Evolutionary conservation across 2,329 filamentous ascomycete species (phyloP).

Genomic region (Geoglossum cookeanum): DNA sequence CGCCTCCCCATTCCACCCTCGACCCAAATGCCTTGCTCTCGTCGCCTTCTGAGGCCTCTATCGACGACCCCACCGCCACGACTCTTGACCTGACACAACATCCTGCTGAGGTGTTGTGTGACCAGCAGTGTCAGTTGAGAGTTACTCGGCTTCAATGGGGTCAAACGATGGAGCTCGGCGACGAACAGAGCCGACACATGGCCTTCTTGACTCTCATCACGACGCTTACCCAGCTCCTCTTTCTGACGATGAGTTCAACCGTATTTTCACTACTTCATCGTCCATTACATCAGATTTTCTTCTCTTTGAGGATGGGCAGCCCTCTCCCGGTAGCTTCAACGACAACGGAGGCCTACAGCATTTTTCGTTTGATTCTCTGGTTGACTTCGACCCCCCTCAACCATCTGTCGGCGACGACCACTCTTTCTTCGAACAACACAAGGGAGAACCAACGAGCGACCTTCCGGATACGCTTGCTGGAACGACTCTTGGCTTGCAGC

Average conservation of each 20-base stretch:
- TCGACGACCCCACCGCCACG: slow-evolving; percentile 2
- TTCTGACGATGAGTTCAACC: slow-evolving; percentile 47
- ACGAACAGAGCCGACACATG: slow-evolving; percentile 7
- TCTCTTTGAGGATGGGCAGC: slow-evolving; percentile 57
- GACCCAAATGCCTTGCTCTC: slow-evolving; percentile 4
- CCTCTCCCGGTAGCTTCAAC: slow-evolving; percentile 47
- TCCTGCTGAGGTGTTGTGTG: slow-evolving; percentile 99
- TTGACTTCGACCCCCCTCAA: slow-evolving; percentile 33
- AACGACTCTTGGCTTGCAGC: slow-evolving; percentile 49
- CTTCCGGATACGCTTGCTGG: slow-evolving; percentile 18
- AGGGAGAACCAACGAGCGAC: slow-evolving; percentile 17
- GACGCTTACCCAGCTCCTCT: slow-evolving; percentile 43
- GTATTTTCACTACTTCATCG: slow-evolving; percentile 40
- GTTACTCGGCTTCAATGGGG: slow-evolving; percentile 26
- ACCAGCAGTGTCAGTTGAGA: slow-evolving; percentile 99
- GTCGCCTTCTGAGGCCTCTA: slow-evolving; percentile 1
- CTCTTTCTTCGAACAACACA: slow-evolving; percentile 13
- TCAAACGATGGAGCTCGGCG: not conserved
- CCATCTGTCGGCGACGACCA: slow-evolving; percentile 35
- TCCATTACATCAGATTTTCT: slow-evolving; percentile 54
- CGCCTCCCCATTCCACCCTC: slow-evolving; percentile 3
- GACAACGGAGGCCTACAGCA: slow-evolving; percentile 23
- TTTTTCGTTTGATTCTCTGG: slow-evolving; percentile 24
- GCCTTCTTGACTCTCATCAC: slow-evolving; percentile 30
- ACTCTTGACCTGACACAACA: slow-evolving; percentile 80